Evolutionary conservation across 2,329 filamentous ascomycete species (phyloP), one percentile per base, ranked within the genome.

Genomic region (Dactylellina sp.): DNA sequence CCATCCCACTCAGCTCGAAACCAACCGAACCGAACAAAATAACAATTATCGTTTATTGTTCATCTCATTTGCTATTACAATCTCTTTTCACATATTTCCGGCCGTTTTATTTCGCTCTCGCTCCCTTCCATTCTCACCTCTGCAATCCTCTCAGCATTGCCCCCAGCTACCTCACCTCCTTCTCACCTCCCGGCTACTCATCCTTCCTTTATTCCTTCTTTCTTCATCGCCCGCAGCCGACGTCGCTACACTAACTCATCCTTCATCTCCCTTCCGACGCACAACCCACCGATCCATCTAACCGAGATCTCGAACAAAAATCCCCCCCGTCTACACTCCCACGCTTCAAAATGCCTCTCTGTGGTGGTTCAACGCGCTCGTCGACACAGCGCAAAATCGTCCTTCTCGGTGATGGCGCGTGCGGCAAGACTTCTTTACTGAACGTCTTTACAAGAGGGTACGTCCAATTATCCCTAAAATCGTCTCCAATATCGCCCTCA

Each of bases 381-480:
- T 93, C 91, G 64, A 92, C 94, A 79, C 91, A 96, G 87, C 91
- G 93, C 84, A 97, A 97, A 89, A 91, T 97, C 84, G 93, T 97
- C 80, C 87, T 97, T 79, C 86, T 97, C 55, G 77, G 77, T 64
- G 94, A 98, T 81, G 94, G 94, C 86, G 94, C 94, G 78, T 96
- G 91, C 82, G 94, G 94, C 81, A 99, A 99, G 86, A 99, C 95
- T 63, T 97, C 93, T 77, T 83, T 98, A 80, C 84, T 99, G 79
- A 99, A 99, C 81, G 95, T 99, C 81, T 99, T 99, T 84, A 99
- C 95, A 78, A 89, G 94, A 90, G 94, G 94, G 91, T 96, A 84
- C 79, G 24, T 24, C 20, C 22, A 20, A 28, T 20, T 14, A 88
- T 84, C n/a, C n/a, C 39, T 11, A 6, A 3, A 20, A 16, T 52